Percentiles rank a stretch among this genome's conserved stretches.
phyloP scores from a whole-genome alignment of 371 early-diverging fungal species.

The Mortierella sp. region DNA sequence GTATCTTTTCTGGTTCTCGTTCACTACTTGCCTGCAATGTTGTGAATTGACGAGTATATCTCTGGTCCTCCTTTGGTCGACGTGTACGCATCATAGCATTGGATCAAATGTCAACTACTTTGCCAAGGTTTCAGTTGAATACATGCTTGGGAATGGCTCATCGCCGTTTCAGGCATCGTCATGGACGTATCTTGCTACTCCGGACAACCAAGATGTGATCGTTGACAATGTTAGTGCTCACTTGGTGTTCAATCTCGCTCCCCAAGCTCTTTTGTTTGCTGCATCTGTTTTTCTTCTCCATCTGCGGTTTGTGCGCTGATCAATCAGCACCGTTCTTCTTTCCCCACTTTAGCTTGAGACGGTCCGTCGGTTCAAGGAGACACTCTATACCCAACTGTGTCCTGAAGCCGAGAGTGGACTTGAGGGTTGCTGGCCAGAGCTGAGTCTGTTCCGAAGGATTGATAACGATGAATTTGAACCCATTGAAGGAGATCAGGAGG shows the following conservation, averaged over 20 bases:
- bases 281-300: not conserved
- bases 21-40: not conserved
- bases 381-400: conserved; percentile 26
- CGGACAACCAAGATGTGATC: conserved; percentile 15
- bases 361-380: conserved; percentile 47
- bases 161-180: conserved; percentile 27
- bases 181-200: conserved; percentile 23
- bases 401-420: conserved; percentile 15
- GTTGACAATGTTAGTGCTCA: conserved; percentile 45
- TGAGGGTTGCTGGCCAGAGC: conserved; percentile 35
- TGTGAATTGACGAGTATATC: too few species aligned
- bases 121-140: conserved; percentile 42
- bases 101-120: conserved; percentile 42
- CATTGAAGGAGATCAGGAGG: conserved; percentile 45
- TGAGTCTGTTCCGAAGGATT: conserved; percentile 27
- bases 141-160: conserved; percentile 33
- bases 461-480: conserved; percentile 17
- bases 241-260: too few species aligned
- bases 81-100: conserved; percentile 17
- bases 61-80: too few species aligned
- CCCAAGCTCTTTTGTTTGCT: not conserved
- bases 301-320: not conserved
- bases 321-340: not conserved
- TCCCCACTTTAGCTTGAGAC: conserved; percentile 32
- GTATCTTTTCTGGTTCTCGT: not conserved